Base-by-base conservation (phyloP, 805 yeast species). In the Saccharomycopsis sp. region DNA sequence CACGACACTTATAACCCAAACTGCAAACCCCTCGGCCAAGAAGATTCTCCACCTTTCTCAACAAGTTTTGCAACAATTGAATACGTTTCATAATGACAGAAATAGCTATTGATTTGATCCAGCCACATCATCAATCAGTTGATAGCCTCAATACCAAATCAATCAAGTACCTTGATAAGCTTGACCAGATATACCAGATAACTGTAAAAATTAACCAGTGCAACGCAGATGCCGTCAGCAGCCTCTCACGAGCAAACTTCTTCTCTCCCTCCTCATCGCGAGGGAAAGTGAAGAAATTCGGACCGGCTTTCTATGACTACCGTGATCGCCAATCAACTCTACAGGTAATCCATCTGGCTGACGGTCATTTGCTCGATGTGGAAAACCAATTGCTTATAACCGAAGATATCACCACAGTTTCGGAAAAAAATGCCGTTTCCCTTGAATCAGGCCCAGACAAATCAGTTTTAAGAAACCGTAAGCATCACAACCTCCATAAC, bases 221-320 rank as follows among this genome's bases (percentile, higher is more conserved):
- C 12, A 35, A 53, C 23, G 24, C 59, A 29, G 47, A 52, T 22
- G 58, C 53, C 2, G 42, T 51, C 25, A 22, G 52, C 15, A 34
- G 35, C 9, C 52, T 61, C 19, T 50, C 64, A 23, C 58, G 50
- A 24, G 62, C 62, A 3, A 61, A 61, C 49, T 52, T 44, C 49
- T 17, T 17, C 19, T 17, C 20, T 8, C 38, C 38, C 38, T 29
- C 38, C 38, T 44, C 49, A 44, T 44, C 49, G 15, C n/a, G 51
- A 24, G 60, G 62, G 14, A 53, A 20, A 3, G 20, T 23, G 5
- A 61, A 56, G 19, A 44, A 38, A 29, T 59, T 53, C 55, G 60
- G 62, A 3, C 55, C 35, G 19, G 55, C 55, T 9, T 56, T 20
- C 24, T 61, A 59, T 42, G 64, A 61, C 35, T 50, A 56, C 29